Evolutionary conservation across 345 rosid genomes (phyloP).

Genomic region (Brassica carinata): DNA sequence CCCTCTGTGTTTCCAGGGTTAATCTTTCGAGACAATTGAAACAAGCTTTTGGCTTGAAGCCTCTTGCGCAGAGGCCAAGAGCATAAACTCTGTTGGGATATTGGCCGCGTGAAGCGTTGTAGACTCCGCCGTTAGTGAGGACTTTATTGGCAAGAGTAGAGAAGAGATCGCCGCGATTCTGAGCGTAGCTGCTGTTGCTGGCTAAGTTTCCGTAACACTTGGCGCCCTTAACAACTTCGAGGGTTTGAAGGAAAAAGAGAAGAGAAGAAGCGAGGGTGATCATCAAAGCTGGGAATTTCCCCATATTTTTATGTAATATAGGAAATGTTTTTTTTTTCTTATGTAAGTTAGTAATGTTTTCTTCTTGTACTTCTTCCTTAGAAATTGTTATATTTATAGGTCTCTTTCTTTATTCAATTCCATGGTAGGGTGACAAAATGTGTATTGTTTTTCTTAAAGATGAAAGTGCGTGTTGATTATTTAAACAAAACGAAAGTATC

Average conservation of each 20-base stretch:
- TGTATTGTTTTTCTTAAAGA: background rate
- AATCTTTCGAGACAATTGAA: background rate
- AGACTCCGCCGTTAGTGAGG: background rate
- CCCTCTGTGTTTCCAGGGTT: background rate
- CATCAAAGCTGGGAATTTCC: background rate
- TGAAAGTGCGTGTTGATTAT: background rate
- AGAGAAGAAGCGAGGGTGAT: constrained; percentile 21
- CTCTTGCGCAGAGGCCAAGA: constrained; percentile 21
- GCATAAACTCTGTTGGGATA: background rate
- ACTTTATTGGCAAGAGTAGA: background rate
- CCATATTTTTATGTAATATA: background rate
- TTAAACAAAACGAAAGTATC: too few relatives aligned
- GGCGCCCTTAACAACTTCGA: background rate
- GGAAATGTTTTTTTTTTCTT: background rate
- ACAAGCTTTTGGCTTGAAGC: background rate
- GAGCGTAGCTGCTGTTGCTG: background rate
- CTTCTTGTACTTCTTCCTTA: background rate
- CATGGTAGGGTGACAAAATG: background rate
- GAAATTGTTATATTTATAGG: background rate
- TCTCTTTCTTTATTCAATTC: background rate
- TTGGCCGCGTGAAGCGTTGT: constrained; percentile 5
- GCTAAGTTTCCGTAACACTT: background rate
- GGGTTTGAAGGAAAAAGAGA: constrained; percentile 1
- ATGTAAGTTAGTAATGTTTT: background rate
- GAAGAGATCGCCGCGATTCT: background rate